Evolutionary conservation across 2,329 filamentous ascomycete species (phyloP).

Genomic region (Basipetospora chlamydospora): DNA sequence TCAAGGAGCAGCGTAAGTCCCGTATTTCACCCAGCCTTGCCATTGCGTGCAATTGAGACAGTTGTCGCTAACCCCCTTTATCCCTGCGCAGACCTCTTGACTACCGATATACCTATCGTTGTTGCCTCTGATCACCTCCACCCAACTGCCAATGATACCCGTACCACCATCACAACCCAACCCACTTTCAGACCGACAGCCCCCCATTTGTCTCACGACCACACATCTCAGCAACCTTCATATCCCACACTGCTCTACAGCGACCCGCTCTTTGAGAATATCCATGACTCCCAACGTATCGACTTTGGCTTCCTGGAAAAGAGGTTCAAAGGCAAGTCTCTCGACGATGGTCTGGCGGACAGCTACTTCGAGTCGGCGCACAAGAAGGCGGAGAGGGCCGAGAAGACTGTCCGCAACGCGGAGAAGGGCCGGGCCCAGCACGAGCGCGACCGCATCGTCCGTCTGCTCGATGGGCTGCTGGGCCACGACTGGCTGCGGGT

Average conservation of each 20-base stretch:
- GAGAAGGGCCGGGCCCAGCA: conserved; percentile 52
- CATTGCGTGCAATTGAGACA: too few relatives aligned
- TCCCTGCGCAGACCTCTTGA: conserved; percentile 59
- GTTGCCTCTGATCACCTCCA: too few relatives aligned
- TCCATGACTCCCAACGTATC: conserved; percentile 41
- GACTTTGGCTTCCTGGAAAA: conserved; percentile 39
- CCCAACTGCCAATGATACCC: too few relatives aligned
- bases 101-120: conserved; percentile 57
- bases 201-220: conserved; percentile 14
- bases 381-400: conserved; percentile 42
- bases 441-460: conserved; percentile 50
- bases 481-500: conserved; percentile 86
- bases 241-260: conserved; percentile 34
- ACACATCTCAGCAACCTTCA: not conserved
- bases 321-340: conserved; percentile 26
- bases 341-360: conserved; percentile 42
- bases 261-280: conserved; percentile 39
- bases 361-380: conserved; percentile 38
- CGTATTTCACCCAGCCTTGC: too few relatives aligned
- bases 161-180: too few relatives aligned
- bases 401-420: conserved; percentile 47
- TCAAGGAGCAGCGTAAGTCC: conserved; percentile 58
- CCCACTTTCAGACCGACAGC: too few relatives aligned
- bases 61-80: too few relatives aligned
- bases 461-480: conserved; percentile 65